A percentile compares a stretch with the other conserved stretches of the same genome.
These are phyloP conservation scores for Scedosporium boydii DNA, from an alignment of 2,329 filamentous ascomycete species.

Conservation along the genomic window DNA sequence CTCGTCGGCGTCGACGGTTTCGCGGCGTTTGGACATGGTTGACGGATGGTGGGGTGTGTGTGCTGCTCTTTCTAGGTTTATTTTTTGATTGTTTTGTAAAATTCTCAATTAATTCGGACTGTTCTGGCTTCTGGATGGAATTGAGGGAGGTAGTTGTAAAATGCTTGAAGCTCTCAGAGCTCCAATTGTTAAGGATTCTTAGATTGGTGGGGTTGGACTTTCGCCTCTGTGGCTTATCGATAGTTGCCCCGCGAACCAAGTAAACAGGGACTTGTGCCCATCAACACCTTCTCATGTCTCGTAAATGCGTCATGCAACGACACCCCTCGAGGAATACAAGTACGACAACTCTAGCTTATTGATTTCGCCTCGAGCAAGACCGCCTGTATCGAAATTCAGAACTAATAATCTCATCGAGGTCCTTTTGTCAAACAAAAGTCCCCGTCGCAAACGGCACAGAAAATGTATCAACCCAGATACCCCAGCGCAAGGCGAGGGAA, in stretches of 20 bases:
- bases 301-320: no score
- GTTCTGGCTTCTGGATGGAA: neutral
- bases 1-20: conserved; percentile 69
- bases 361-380: no score
- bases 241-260: conserved; percentile 33
- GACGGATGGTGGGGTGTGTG: neutral
- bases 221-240: conserved; percentile 23
- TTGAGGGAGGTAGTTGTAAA: neutral
- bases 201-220: neutral
- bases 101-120: neutral
- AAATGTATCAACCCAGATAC: neutral
- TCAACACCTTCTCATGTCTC: neutral
- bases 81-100: neutral
- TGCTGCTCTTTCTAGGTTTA: neutral
- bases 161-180: neutral
- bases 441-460: neutral
- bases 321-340: no score
- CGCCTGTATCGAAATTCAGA: neutral
- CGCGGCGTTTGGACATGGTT: conserved; percentile 25
- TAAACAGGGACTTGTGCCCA: conserved; percentile 10
- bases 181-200: neutral
- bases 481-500: neutral
- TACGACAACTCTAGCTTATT: no score
- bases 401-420: neutral
- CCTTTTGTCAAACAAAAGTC: neutral